phyloP scores from a whole-genome alignment of 2,329 filamentous ascomycete genomes.

The Tolypocladium ophioglossoides region DNA sequence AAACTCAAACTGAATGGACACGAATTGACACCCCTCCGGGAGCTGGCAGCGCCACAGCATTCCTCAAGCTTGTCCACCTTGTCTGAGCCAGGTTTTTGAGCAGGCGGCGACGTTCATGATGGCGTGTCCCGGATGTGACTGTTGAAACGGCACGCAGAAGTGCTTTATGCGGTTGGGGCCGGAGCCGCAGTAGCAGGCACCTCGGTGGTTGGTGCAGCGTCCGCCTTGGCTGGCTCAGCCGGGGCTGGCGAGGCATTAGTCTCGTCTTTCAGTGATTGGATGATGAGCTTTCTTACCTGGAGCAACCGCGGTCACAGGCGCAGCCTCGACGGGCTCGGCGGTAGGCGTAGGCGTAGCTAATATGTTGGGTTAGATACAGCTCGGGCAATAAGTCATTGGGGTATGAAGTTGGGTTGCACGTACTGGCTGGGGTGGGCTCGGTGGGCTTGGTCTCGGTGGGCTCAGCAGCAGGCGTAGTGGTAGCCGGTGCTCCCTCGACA shows the following conservation, averaged over 20 bases:
- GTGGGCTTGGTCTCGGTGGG: slow-evolving; percentile 24
- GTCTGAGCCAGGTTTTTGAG: not conserved
- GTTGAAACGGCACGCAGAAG: not conserved
- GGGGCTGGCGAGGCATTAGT: slow-evolving; percentile 9
- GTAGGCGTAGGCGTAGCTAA: slow-evolving; percentile 14
- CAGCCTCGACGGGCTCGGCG: slow-evolving; percentile 14
- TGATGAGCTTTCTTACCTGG: slow-evolving; percentile 8
- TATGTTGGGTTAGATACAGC: not conserved
- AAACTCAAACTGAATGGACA: not conserved
- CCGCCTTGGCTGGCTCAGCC: slow-evolving; percentile 15
- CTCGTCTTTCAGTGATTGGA: not conserved
- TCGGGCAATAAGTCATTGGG: too few species aligned
- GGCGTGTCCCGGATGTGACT: not conserved
- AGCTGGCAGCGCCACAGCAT: not conserved
- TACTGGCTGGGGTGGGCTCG: slow-evolving; percentile 19
- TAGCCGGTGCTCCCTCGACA: slow-evolving; percentile 13
- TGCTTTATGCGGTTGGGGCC: slow-evolving; percentile 11
- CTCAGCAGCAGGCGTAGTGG: slow-evolving; percentile 16
- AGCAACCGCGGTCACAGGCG: slow-evolving; percentile 14
- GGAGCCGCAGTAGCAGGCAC: slow-evolving; percentile 12
- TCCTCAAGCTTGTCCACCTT: not conserved
- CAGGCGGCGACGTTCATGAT: not conserved
- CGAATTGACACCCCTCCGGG: not conserved
- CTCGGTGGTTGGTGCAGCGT: slow-evolving; percentile 14
- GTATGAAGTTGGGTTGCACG: slow-evolving; percentile 5